Percentiles rank a stretch among this genome's conserved stretches.
Evolutionary conservation across 176 grass and related monocot genomes (phyloP).

Genomic region (Areca catechu): DNA sequence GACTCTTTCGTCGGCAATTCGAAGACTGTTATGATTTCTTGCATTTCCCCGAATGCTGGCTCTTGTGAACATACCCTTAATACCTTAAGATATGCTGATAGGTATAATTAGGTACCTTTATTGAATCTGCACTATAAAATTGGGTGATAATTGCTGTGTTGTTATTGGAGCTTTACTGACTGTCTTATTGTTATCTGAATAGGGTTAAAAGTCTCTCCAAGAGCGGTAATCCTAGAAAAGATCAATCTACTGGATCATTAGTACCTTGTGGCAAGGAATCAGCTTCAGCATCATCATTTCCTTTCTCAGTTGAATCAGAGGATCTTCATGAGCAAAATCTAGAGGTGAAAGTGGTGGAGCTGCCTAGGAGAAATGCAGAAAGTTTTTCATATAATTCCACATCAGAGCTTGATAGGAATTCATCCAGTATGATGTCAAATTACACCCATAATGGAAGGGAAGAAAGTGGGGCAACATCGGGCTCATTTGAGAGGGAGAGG

Average conservation of each 20-base stretch:
- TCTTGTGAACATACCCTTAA: conserved; percentile 99
- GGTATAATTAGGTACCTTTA: conserved; percentile 29
- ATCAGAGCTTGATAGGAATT: conserved; percentile 61
- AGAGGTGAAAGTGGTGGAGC: conserved; percentile 58
- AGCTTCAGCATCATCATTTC: conserved; percentile 33
- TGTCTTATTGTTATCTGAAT: conserved; percentile 24
- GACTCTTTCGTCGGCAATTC: conserved; percentile 99
- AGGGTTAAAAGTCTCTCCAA: conserved; percentile 99
- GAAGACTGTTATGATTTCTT: conserved; percentile 93
- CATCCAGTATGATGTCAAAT: conserved; percentile 60
- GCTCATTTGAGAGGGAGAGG: conserved; percentile 58
- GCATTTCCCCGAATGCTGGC: conserved; percentile 93
- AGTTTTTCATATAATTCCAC: conserved; percentile 45
- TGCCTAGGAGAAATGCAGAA: conserved; percentile 42
- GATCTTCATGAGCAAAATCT: conserved; percentile 42
- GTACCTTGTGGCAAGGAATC: conserved; percentile 49
- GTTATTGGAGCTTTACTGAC: conserved; percentile 8
- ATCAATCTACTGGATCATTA: conserved; percentile 34
- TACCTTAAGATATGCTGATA: conserved; percentile 96
- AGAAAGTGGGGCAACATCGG: conserved; percentile 24
- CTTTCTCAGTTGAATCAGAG: conserved; percentile 44
- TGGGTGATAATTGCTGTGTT: neutral
- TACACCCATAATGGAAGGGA: conserved; percentile 43
- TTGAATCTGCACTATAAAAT: too few species aligned
- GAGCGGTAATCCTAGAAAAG: conserved; percentile 73